Evolutionary conservation across 139 green algal species (phyloP).

Genomic region (Chlamydomonas sphaeroides): DNA sequence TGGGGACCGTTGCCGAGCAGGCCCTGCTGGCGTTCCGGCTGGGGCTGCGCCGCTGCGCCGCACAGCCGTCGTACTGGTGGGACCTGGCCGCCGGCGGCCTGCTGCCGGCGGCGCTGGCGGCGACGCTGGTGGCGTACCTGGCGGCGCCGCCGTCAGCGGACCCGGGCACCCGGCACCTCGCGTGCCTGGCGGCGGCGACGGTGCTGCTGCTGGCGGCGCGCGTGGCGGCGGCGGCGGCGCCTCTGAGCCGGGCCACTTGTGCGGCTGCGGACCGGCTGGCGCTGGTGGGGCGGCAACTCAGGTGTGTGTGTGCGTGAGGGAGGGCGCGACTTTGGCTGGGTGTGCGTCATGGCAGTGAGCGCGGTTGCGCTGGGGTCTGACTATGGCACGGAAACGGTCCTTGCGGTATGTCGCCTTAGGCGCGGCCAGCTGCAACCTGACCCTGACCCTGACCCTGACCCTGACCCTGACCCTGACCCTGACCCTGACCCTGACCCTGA

Average conservation of each 20-base stretch:
- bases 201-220: slow-evolving; percentile 2
- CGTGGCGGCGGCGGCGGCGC: neutral
- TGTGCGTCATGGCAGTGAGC: too few relatives aligned
- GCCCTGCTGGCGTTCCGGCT: neutral
- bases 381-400: too few relatives aligned
- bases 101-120: neutral
- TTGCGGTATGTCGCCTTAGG: too few relatives aligned
- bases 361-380: too few relatives aligned
- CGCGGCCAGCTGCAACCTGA: too few relatives aligned
- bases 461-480: too few relatives aligned
- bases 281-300: neutral
- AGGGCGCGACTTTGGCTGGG: too few relatives aligned
- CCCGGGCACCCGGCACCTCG: neutral
- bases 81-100: neutral
- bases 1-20: neutral
- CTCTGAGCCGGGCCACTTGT: neutral
- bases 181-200: neutral
- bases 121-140: neutral
- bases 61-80: neutral
- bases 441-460: too few relatives aligned
- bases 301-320: neutral
- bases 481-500: neutral
- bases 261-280: neutral
- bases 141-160: neutral
- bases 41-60: neutral